These are phyloP conservation scores for Arachnopeziza araneosa DNA, from an alignment of 2,329 filamentous ascomycete genomes.

Conservation along the genomic window DNA sequence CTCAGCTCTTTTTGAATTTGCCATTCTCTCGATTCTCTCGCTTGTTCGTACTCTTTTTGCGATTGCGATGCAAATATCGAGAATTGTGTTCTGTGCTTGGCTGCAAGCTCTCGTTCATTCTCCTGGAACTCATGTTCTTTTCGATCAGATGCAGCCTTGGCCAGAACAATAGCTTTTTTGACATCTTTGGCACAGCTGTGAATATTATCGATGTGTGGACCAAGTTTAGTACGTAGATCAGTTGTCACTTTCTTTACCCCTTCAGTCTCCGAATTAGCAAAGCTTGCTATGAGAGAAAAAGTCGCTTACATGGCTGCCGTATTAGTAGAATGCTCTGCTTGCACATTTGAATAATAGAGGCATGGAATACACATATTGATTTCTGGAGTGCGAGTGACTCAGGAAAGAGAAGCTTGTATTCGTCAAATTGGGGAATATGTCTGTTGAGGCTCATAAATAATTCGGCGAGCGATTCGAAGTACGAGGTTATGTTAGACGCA, in stretches of 20 bases:
- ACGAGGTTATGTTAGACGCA: slow-evolving; percentile 32
- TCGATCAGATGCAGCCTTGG: slow-evolving; percentile 12
- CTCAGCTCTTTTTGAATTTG: slow-evolving; percentile 5
- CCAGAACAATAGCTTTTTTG: slow-evolving; percentile 14
- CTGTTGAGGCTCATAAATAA: slow-evolving; percentile 33
- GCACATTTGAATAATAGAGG: slow-evolving; percentile 34
- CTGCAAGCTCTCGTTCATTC: slow-evolving; percentile 5
- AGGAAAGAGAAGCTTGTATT: slow-evolving; percentile 35
- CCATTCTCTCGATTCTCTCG: slow-evolving; percentile 6
- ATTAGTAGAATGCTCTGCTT: slow-evolving; percentile 31
- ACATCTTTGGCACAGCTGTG: slow-evolving; percentile 12
- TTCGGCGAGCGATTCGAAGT: slow-evolving; percentile 36
- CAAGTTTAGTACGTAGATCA: slow-evolving; percentile 8
- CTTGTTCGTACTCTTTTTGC: slow-evolving; percentile 5
- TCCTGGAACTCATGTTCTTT: slow-evolving; percentile 10
- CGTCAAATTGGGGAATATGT: slow-evolving; percentile 32
- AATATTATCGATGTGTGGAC: slow-evolving; percentile 10
- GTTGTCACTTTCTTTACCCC: slow-evolving; percentile 10
- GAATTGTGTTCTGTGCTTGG: slow-evolving; percentile 7
- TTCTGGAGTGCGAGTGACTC: slow-evolving; percentile 31
- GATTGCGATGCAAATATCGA: slow-evolving; percentile 4
- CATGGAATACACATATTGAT: slow-evolving; percentile 33
- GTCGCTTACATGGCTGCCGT: slow-evolving; percentile 9
- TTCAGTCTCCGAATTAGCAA: slow-evolving; percentile 11
- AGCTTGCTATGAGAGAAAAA: slow-evolving; percentile 2